Evolutionary conservation across 306 rosid species (phyloP).

Genomic region (Ammopiptanthus mongolicus): DNA sequence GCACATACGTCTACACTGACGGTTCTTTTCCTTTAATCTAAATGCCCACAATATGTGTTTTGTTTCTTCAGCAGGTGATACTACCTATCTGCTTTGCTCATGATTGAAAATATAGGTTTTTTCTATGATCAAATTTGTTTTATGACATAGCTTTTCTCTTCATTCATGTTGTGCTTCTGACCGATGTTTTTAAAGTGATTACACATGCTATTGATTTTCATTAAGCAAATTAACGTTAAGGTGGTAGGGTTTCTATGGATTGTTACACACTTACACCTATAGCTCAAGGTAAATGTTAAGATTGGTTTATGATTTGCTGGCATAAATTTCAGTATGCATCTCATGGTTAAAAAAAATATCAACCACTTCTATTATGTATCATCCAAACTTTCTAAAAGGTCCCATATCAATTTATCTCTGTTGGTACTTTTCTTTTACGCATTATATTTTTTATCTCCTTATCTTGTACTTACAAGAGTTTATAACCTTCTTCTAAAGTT

Average conservation of each 20-base stretch:
- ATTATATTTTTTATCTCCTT: background rate
- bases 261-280: background rate
- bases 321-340: background rate
- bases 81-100: background rate
- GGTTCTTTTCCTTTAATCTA: background rate
- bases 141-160: background rate
- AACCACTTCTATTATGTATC: too few relatives aligned
- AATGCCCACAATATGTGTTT: background rate
- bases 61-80: constrained; percentile 9
- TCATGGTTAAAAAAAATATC: background rate
- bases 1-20: background rate
- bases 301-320: constrained; percentile 21
- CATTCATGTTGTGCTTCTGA: background rate
- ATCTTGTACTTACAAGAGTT: background rate
- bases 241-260: background rate
- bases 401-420: background rate
- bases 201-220: background rate
- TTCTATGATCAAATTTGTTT: background rate
- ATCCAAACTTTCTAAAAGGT: background rate
- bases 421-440: background rate
- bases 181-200: background rate
- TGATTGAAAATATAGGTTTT: background rate
- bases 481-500: background rate
- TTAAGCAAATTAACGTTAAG: background rate
- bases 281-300: background rate